These are phyloP conservation scores for Hypomyces perniciosus DNA, from an alignment of 2,329 filamentous ascomycete genomes.

Conservation along the genomic window DNA sequence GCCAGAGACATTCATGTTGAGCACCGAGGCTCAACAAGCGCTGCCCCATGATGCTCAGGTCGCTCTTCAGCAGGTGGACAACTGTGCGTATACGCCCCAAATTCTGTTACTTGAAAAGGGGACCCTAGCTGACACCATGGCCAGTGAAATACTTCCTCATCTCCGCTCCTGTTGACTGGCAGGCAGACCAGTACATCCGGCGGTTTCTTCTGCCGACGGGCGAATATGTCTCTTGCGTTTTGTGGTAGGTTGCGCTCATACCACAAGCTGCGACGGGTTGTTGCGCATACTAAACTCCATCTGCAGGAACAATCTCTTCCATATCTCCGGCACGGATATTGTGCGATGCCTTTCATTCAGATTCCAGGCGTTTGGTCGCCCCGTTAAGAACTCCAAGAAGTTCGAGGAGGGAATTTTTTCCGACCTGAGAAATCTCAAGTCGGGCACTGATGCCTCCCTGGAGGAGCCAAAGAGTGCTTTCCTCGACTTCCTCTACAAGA, in stretches of 20 bases:
- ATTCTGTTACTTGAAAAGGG: not conserved
- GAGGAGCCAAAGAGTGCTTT: slow-evolving; percentile 99
- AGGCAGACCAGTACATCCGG: slow-evolving; percentile 91
- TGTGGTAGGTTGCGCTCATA: slow-evolving; percentile 54
- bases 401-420: slow-evolving; percentile 99
- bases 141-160: slow-evolving; percentile 99
- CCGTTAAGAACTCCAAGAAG: slow-evolving; percentile 99
- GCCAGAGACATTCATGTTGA: slow-evolving; percentile 98
- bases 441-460: slow-evolving; percentile 92
- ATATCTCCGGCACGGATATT: slow-evolving; percentile 98
- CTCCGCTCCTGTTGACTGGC: slow-evolving; percentile 97
- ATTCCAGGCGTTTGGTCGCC: slow-evolving; percentile 96
- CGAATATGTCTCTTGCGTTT: slow-evolving; percentile 96
- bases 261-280: not conserved
- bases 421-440: slow-evolving; percentile 95
- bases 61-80: slow-evolving; percentile 96
- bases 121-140: not conserved
- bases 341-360: slow-evolving; percentile 96
- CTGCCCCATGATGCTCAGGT: slow-evolving; percentile 95
- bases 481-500: slow-evolving; percentile 98
- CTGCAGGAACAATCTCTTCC: slow-evolving; percentile 80
- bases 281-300: not conserved
- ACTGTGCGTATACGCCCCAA: slow-evolving; percentile 56
- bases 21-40: slow-evolving; percentile 92
- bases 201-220: slow-evolving; percentile 92